Base-by-base conservation (phyloP, 805 yeast genomes). In the Pichia exigua region DNA sequence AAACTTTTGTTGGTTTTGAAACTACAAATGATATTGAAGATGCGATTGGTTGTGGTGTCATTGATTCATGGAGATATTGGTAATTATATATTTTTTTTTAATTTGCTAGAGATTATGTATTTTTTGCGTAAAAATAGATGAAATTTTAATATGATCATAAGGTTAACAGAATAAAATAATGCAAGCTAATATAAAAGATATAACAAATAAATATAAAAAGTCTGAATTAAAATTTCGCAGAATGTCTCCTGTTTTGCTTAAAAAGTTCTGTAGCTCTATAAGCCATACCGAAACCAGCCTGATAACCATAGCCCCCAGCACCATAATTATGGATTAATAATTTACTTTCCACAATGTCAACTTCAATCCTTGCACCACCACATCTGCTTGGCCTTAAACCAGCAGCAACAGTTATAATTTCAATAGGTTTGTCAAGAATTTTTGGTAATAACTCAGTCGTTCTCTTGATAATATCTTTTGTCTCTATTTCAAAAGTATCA, bases 341-440 rank as follows among this genome's bases (percentile, higher is more conserved):
- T 49, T 69, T 68, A 24, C 43, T 47, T 20, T 66, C 68, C 11
- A 68, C 65, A 3, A 49, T 53, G 57, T 82, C 84, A 42, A 65
- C 65, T 61, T 85, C 92, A 42, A 87, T 77, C 47, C 94, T 71
- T 7, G 78, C 81, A 7, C 94, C 95, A 13, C 90, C 92, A 40
- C 77, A 72, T 61, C 95, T 75, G 40, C 83, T 73, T 6, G 95
- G 95, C 55, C 95, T 75, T 44, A 85, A 70, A 0, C 94, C 95
- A 4, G 89, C 82, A 1, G 78, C 86, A 35, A 78, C 82, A 46
- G 85, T 74, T 7, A 84, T 44, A 30, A 87, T 72, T 56, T 82
- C 84, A 46, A 71, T 63, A 24, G 61, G 68, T 64, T 55, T 47
- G 15, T 66, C 68, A 48, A 75, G 59, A 45, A 85, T 71, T 50